phyloP scores from a whole-genome alignment of 2,329 filamentous ascomycete species.

The Colletotrichum abscissum region DNA sequence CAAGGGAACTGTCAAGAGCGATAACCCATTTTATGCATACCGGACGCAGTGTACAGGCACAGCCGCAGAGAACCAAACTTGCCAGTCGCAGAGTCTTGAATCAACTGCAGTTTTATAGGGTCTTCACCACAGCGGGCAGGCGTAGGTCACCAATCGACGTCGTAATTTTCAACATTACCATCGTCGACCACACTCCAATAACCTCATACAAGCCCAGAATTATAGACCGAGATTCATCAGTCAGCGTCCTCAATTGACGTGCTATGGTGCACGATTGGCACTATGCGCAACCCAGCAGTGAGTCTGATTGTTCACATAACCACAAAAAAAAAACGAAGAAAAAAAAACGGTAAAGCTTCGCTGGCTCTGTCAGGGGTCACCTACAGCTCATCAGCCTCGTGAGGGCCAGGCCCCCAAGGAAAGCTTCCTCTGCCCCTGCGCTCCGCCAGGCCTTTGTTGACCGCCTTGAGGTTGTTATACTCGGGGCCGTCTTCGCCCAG shows the following conservation, averaged over 20 bases:
- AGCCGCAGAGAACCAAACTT: not conserved
- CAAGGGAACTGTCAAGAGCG: not conserved
- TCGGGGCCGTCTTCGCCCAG: constrained; percentile 72
- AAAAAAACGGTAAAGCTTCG: not conserved
- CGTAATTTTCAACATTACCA: not conserved
- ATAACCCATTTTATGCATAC: not conserved
- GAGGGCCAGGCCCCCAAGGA: constrained; percentile 12
- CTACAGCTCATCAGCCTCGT: constrained; percentile 32
- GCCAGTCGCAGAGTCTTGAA: not conserved
- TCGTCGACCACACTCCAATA: not conserved
- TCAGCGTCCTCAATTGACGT: not conserved
- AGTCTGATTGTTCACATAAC: constrained; percentile 23
- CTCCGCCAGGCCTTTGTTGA: constrained; percentile 41
- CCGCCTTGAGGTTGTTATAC: constrained; percentile 53
- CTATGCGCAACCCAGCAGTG: constrained; percentile 27
- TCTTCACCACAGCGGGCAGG: not conserved
- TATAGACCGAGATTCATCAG: not conserved
- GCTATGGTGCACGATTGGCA: constrained; percentile 2
- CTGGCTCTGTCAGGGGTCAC: constrained; percentile 24
- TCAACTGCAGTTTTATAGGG: not conserved
- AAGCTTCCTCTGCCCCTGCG: not conserved
- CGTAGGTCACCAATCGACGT: not conserved
- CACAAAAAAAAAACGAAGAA: not conserved
- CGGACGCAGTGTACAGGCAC: not conserved
- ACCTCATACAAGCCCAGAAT: not conserved